Evolutionary conservation across 148 eudicot species (phyloP).

Genomic region (Rhododendron simsii): DNA sequence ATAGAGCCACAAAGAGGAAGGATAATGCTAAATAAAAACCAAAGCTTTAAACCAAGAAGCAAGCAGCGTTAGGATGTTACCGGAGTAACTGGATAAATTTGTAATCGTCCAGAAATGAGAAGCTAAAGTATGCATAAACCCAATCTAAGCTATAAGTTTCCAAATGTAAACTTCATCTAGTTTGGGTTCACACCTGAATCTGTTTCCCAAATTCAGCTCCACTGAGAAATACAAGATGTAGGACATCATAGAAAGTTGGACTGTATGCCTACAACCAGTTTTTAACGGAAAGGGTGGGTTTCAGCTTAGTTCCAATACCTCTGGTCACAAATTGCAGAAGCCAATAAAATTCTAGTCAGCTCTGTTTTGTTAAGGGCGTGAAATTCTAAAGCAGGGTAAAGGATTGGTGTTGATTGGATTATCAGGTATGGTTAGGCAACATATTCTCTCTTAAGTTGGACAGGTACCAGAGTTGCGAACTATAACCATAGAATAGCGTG

Average conservation of each 20-base stretch:
- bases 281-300: not conserved
- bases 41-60: slow-evolving; percentile 1
- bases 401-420: not conserved
- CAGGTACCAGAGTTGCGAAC: not conserved
- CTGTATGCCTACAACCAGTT: not conserved
- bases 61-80: not conserved
- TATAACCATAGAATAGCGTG: not conserved
- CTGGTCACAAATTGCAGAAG: not conserved
- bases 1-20: not conserved
- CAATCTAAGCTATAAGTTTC: not conserved
- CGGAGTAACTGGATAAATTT: not conserved
- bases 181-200: not conserved
- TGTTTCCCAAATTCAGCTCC: not conserved
- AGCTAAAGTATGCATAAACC: not conserved
- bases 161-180: not conserved
- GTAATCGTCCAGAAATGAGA: not conserved
- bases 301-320: not conserved
- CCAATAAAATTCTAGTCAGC: not conserved
- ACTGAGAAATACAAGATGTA: not conserved
- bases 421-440: not conserved
- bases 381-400: not conserved
- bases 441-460: not conserved
- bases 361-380: not conserved
- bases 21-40: not conserved
- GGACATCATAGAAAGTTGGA: not conserved